phyloP scores from a whole-genome alignment of 305 asterid genomes.

The Petunia hybrid region DNA sequence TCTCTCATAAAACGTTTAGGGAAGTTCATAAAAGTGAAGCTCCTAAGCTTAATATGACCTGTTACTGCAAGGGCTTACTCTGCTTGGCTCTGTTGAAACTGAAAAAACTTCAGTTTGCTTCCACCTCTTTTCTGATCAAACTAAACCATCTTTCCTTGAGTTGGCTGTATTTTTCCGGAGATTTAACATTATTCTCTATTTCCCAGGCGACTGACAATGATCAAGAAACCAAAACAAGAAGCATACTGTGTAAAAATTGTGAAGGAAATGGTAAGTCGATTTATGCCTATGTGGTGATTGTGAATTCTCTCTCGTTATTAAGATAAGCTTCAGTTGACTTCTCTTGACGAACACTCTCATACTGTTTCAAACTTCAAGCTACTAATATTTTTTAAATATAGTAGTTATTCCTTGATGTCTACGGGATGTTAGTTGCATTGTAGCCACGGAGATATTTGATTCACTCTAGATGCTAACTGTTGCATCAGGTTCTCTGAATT shows the following conservation, averaged over 20 bases:
- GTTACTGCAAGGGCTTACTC: background rate
- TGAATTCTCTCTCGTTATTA: background rate
- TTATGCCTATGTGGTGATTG: background rate
- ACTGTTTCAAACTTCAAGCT: background rate
- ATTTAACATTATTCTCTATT: conserved; percentile 11
- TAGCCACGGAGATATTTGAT: background rate
- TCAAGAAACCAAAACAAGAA: conserved; percentile 45
- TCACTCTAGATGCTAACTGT: background rate
- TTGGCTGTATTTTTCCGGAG: background rate
- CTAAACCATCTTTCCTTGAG: background rate
- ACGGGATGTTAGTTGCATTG: background rate
- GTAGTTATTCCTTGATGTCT: background rate
- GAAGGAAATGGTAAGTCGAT: conserved; percentile 71
- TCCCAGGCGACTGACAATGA: conserved; percentile 54
- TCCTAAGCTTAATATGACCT: background rate
- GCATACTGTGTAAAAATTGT: conserved; percentile 64
- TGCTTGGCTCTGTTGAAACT: background rate
- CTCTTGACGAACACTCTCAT: background rate
- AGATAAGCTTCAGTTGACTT: background rate
- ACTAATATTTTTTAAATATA: background rate
- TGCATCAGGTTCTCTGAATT: too few species aligned
- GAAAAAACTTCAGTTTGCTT: background rate
- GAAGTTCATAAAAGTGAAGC: background rate
- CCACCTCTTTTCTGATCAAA: background rate
- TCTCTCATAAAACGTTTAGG: too few species aligned